Base-by-base conservation (phyloP, 768 basidiomycete species). In the Gloeopeniophorella convolvens region DNA sequence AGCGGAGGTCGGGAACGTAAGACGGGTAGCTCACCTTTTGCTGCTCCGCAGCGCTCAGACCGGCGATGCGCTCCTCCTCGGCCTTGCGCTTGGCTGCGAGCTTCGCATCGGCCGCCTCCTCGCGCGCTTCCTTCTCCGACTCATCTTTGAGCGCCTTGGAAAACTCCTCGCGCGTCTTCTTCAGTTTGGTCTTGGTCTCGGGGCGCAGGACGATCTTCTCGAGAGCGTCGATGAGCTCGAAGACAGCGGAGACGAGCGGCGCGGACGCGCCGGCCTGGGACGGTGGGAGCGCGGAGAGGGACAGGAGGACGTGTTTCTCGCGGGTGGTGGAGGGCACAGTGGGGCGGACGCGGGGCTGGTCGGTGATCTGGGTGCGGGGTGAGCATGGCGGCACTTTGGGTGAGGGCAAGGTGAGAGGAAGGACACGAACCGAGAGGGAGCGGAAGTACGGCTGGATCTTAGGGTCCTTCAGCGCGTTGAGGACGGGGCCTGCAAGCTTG, bases 321-420 rank as follows among this genome's bases (percentile, higher is more conserved):
- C 77, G 76, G 35, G 78, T 66, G 41, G 72, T 66, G 32, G 78
- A 64, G 4, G 76, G 60, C 35, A 68, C 63, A 1, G 60, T 52
- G 1, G 93, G 93, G 47, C 86, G 81, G 20, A 74, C 72, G 45
- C 82, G 72, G 7, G 92, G 89, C 61, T 91, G 88, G 70, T 96
- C 93, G 21, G 92, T 90, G 46, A 92, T 77, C 80, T 82, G 56
- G 37, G 43, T 7, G 34, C 37, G 50, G 33, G 46, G 15, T 26
- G 45, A 42, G 46, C 34, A 55, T 47, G 40, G 34, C 36, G 28
- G 21, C 44, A 35, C 24, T 34, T 35, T 51, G 33, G 39, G 49
- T n/a, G 42, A 42, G 41, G 49, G 24, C 10, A 18, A 28, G 33
- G 23, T 13, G 24, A n/a, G 6, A 24, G 26, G 39, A 21, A 36